Percentiles rank a stretch among this genome's conserved stretches.
Evolutionary conservation across 768 basidiomycete species (phyloP).

Genomic region (Russula abietina): DNA sequence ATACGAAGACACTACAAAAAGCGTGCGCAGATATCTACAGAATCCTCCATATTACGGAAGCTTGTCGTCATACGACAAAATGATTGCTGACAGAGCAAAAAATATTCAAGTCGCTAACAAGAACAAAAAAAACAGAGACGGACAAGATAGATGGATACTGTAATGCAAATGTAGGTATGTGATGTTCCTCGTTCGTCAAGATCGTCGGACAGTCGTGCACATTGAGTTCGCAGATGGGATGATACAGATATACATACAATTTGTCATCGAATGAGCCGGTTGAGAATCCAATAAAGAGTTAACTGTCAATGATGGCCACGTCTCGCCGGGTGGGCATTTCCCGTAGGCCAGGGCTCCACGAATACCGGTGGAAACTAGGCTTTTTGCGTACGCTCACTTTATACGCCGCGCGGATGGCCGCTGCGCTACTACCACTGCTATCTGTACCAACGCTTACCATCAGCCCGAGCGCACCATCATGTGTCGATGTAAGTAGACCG

Average conservation of each 20-base stretch:
- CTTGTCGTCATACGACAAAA: background rate
- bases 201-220: slow-evolving; percentile 21
- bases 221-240: slow-evolving; percentile 16
- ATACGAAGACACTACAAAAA: slow-evolving; percentile 19
- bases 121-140: background rate
- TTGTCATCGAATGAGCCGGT: slow-evolving; percentile 9
- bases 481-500: slow-evolving; percentile 14
- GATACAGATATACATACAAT: slow-evolving; percentile 23
- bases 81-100: background rate
- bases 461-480: slow-evolving; percentile 18
- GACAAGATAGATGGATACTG: slow-evolving; percentile 16
- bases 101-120: slow-evolving; percentile 10
- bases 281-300: slow-evolving; percentile 4
- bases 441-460: slow-evolving; percentile 11
- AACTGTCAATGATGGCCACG: slow-evolving; percentile 17
- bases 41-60: slow-evolving; percentile 10
- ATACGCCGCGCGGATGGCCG: slow-evolving; percentile 50
- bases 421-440: slow-evolving; percentile 29
- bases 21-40: slow-evolving; percentile 17
- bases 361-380: slow-evolving; percentile 44
- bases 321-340: slow-evolving; percentile 14
- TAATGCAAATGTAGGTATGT: slow-evolving; percentile 22
- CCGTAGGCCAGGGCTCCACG: slow-evolving; percentile 38
- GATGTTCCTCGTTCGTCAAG: slow-evolving; percentile 23
- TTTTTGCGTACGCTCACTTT: slow-evolving; percentile 44